Conservation (phyloP, 192 early-diverging fungal genomes). For the Spinellus fusiger region DNA sequence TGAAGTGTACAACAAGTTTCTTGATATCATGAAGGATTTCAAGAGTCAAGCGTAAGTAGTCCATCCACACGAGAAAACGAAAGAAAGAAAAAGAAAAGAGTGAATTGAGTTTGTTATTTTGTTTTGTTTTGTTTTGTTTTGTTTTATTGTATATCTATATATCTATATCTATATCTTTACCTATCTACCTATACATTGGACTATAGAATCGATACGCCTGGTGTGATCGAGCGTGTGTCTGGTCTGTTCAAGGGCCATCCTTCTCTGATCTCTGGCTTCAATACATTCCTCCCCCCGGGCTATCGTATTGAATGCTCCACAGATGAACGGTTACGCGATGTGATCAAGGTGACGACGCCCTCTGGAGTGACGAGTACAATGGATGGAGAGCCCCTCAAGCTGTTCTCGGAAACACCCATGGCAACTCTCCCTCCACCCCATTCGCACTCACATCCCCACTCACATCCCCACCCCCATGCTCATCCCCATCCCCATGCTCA, state of each 20-base stretch:
- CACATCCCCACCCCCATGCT: conserved; percentile 3
- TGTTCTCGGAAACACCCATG: conserved; percentile 10
- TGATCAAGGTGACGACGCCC: conserved; percentile 86
- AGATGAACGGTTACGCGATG: conserved; percentile 61
- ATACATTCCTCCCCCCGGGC: conserved; percentile 95
- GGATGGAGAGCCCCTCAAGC: conserved; percentile 28
- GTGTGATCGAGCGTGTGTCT: conserved; percentile 96
- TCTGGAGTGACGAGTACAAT: conserved; percentile 49
- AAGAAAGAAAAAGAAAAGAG: too few relatives aligned
- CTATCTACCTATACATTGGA: neutral
- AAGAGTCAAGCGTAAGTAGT: conserved; percentile 85
- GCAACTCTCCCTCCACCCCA: conserved; percentile 8
- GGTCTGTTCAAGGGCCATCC: conserved; percentile 86
- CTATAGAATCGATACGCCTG: conserved; percentile 54
- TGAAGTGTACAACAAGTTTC: conserved; percentile 93
- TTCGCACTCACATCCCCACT: conserved; percentile 9
- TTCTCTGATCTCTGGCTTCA: conserved; percentile 90
- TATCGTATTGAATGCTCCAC: conserved; percentile 88
- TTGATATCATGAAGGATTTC: conserved; percentile 99
- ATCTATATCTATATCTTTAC: neutral
- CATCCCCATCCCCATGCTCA: neutral
- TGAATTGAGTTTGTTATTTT: too few relatives aligned
- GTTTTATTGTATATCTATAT: neutral
- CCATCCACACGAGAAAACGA: too few relatives aligned
- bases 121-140: neutral